These are phyloP conservation scores for Apiotrichum domesticum DNA, from an alignment of 1,284 basidiomycete species.

Conservation along the genomic window DNA sequence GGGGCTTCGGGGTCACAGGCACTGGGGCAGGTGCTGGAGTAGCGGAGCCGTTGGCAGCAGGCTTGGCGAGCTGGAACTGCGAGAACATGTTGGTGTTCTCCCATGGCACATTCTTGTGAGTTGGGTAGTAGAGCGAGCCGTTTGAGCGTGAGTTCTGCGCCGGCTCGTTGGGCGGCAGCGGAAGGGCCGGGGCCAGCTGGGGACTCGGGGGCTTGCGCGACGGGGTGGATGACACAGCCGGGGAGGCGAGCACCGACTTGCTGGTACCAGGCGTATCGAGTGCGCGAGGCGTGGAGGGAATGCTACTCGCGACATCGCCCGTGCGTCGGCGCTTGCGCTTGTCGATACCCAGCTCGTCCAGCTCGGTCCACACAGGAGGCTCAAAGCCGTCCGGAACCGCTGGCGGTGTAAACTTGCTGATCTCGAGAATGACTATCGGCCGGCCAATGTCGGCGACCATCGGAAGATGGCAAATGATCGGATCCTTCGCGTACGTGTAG, in stretches of 20 bases:
- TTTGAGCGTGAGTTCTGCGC: conserved; percentile 11
- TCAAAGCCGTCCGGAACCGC: conserved; percentile 15
- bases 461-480: conserved; percentile 16
- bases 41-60: no score
- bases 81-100: conserved; percentile 13
- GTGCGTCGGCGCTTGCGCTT: conserved; percentile 10
- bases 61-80: conserved; percentile 7
- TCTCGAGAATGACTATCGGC: not conserved
- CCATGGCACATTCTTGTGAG: conserved; percentile 14
- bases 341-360: conserved; percentile 5
- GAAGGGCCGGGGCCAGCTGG: not conserved
- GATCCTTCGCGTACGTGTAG: conserved; percentile 22
- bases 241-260: not conserved
- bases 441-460: conserved; percentile 1
- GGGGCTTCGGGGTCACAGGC: not conserved
- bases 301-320: not conserved
- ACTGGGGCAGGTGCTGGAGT: not conserved
- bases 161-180: conserved; percentile 1
- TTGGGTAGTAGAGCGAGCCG: conserved; percentile 10
- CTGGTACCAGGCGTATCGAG: no score
- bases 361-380: conserved; percentile 8
- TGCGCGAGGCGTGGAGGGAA: not conserved
- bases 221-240: not conserved
- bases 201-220: not conserved
- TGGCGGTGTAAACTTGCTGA: conserved; percentile 4